Base-by-base conservation (phyloP, 179 eudicot genomes). In the Spergularia azorica region DNA sequence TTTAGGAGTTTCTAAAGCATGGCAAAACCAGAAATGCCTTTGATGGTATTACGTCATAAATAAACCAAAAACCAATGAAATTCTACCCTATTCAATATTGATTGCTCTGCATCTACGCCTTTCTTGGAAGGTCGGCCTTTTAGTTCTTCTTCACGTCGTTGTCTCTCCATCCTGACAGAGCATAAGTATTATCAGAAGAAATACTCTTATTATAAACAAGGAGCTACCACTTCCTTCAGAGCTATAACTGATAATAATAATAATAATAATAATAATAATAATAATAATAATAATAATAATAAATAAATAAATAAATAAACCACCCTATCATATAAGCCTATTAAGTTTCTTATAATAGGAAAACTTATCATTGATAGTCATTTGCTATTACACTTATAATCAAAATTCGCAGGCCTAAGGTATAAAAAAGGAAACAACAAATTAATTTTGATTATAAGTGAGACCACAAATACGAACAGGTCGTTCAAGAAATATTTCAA, bases 121-220 rank as follows among this genome's bases (percentile, higher is more conserved):
- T 86, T 96, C 82, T 81, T 94, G 67, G 99, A 96, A 71, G 97
- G 84, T 76, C 94, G 89, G 36, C 77, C 86, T 80, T 91, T 96
- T 50, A 80, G 67, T 82, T 96, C 99, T 8, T 96, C 99, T 79
- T 96, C 99, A 46, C 97, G 91, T 18, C 97, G 84, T 73, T 96
- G 99, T 85, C 99, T 96, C 82, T 96, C 99, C 98, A 96, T 96
- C 85, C 99, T 96, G 88, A 68, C 76, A 80, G 73, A 52, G 79
- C 75, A 69, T 58, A 73, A 58, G 78, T 26, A 26, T 26, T 52
- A 74, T 18, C 5, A 83, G 61, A 17, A 43, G 9, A 69, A 15
- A 76, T 48, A 63, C 20, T 3, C 20, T 72, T 18, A 66, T 16
- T 13, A 63, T 39, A 21, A 18, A 74, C 21, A n/a, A 72, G 3